phyloP scores from a whole-genome alignment of 2,329 filamentous ascomycete species.

The Clonostachys byssicola region DNA sequence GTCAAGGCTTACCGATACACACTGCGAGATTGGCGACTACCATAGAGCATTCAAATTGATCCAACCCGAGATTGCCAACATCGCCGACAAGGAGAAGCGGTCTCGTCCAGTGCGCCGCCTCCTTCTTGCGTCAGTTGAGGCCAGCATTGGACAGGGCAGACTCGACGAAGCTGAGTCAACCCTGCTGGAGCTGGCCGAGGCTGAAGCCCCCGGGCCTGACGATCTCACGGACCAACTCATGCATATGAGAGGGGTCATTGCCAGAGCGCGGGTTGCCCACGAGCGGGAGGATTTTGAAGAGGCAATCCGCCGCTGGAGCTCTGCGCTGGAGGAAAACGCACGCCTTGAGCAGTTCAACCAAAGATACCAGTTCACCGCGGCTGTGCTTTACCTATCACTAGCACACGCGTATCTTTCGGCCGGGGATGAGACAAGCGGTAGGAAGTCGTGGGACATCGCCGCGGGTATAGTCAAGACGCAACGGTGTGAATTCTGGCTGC shows the following conservation, averaged over 20 bases:
- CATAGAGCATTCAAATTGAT: constrained; percentile 2
- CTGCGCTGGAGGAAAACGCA: constrained; percentile 8
- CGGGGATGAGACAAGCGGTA: constrained; percentile 7
- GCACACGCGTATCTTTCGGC: constrained; percentile 15
- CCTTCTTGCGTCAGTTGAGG: constrained; percentile 15
- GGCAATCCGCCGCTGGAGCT: constrained; percentile 12
- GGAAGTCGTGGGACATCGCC: constrained; percentile 13
- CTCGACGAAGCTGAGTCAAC: constrained; percentile 6
- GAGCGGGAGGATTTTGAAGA: constrained; percentile 3
- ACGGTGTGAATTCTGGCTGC: constrained; percentile 22
- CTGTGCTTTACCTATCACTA: constrained; percentile 17
- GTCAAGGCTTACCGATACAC: constrained; percentile 16
- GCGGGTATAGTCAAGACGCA: constrained; percentile 14
- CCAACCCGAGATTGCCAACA: neutral
- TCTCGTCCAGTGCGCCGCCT: constrained; percentile 14
- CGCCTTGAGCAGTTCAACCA: constrained; percentile 12
- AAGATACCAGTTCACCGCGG: constrained; percentile 9
- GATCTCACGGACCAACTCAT: constrained; percentile 23
- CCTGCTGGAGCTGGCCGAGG: constrained; percentile 6
- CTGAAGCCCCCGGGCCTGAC: constrained; percentile 15
- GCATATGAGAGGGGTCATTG: constrained; percentile 18
- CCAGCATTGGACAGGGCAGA: constrained; percentile 10
- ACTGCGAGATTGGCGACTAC: constrained; percentile 19
- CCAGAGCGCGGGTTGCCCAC: constrained; percentile 14
- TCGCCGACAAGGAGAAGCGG: neutral